Evolutionary conservation across 352 stramenopile genomes (phyloP).

Genomic region (Pythium dissotocum): DNA sequence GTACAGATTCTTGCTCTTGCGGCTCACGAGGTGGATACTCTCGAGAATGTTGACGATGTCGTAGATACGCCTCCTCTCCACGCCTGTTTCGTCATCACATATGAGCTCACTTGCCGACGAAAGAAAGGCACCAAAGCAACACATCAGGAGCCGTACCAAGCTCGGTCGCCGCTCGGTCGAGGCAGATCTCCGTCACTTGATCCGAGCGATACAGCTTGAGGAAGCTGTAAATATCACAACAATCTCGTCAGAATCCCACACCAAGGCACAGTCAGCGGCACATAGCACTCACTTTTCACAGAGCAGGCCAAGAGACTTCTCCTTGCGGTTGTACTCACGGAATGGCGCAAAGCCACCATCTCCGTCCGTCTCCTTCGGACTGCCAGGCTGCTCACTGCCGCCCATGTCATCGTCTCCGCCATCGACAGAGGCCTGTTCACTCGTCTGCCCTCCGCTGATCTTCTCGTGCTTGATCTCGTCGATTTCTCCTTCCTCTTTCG

Average conservation of each 20-base stretch:
- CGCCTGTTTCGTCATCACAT: slow-evolving; percentile 34
- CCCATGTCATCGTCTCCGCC: slow-evolving; percentile 20
- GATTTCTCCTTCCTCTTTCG: slow-evolving; percentile 23
- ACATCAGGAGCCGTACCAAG: slow-evolving; percentile 32
- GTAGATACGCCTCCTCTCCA: slow-evolving; percentile 95
- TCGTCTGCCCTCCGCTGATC: neutral
- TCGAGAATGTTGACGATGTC: slow-evolving; percentile 99
- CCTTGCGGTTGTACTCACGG: slow-evolving; percentile 87
- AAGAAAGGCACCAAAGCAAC: neutral
- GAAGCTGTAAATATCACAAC: slow-evolving; percentile 44
- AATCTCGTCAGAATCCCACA: neutral
- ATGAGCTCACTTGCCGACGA: neutral
- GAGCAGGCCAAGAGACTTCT: slow-evolving; percentile 83
- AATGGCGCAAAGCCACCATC: slow-evolving; percentile 60
- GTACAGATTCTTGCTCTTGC: slow-evolving; percentile 98
- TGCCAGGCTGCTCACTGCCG: slow-evolving; percentile 12
- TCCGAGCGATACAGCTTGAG: slow-evolving; percentile 71
- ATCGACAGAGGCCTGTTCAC: slow-evolving; percentile 1
- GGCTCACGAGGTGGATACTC: slow-evolving; percentile 92
- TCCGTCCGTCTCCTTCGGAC: slow-evolving; percentile 21
- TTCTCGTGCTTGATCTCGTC: slow-evolving; percentile 8
- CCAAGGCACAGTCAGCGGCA: neutral
- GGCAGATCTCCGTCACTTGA: slow-evolving; percentile 72
- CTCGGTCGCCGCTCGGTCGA: slow-evolving; percentile 65
- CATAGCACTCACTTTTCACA: slow-evolving; percentile 75